Evolutionary conservation across 768 basidiomycete genomes (phyloP), one percentile per base, ranked within the genome.

Genomic region (Cantharellus anzutake): DNA sequence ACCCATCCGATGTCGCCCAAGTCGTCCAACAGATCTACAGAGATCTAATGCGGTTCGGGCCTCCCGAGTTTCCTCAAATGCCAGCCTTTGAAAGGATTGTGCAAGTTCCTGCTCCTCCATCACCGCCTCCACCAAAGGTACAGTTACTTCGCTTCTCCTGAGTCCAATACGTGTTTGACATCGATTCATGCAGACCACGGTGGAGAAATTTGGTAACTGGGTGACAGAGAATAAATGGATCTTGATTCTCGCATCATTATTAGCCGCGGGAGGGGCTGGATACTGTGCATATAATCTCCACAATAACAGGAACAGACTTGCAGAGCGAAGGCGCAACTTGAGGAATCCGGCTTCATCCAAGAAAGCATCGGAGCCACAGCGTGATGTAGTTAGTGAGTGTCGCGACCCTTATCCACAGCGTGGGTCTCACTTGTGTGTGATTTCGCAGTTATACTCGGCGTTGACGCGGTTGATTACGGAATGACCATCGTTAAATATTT

Each of bases 11-110:
- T 35, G 51, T 64, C 16, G 42, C 59, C 2, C 51, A 42, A 35
- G 59, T 50, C 16, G 76, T 79, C 39, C 76, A 84, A 63, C 77
- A 80, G 35, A 73, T 89, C 60, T 88, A 84, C 83, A 70, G 79
- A 34, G 87, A 91, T 66, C 79, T 91, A 62, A 76, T 84, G 53
- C 81, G 88, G 60, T 88, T 85, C 68, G 86, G 88, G 34, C 86
- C 84, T 16, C 70, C 75, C 14, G 41, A 20, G 35, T 57, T 57
- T 29, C 72, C 74, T 5, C 76, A 78, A 51, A 74, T 87, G n/a
- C 59, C 77, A 72, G 64, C 71, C 85, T 16, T 76, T 76, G 41
- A 76, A 87, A 1, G 83, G 83, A 5, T 76, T 80, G 64, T 85
- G 86, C 64, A 78, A 85, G 62, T 77, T 88, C 2, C 85, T 83